A percentile compares a stretch with the other conserved stretches of the same genome.
Evolutionary conservation across 108 stramenopile genomes (phyloP).

Genomic region (Pseudonitzschia delicatissima): DNA sequence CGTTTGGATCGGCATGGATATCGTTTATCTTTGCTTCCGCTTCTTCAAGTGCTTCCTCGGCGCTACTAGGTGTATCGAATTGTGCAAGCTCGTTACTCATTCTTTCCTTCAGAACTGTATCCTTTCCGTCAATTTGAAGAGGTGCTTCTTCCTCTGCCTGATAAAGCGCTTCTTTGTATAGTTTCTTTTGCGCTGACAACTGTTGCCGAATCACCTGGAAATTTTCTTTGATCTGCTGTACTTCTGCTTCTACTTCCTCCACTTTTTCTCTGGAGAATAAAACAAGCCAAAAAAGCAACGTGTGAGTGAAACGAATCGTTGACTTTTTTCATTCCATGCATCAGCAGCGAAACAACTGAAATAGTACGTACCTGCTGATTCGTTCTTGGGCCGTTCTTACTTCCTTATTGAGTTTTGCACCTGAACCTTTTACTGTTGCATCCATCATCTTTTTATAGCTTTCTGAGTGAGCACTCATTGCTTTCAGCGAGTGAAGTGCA

Average conservation of each 20-base stretch:
- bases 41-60: slow-evolving; percentile 63
- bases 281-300: not conserved
- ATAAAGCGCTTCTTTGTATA: slow-evolving; percentile 5
- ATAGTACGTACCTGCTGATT: slow-evolving; percentile 44
- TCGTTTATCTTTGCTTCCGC: slow-evolving; percentile 47
- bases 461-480: slow-evolving; percentile 46
- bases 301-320: not conserved
- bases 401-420: slow-evolving; percentile 54
- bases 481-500: slow-evolving; percentile 32
- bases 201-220: not conserved
- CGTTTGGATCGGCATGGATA: slow-evolving; percentile 64
- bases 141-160: slow-evolving; percentile 36
- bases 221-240: not conserved
- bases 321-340: too few species aligned
- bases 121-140: slow-evolving; percentile 40
- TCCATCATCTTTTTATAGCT: slow-evolving; percentile 52
- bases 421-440: slow-evolving; percentile 35
- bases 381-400: slow-evolving; percentile 37
- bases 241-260: slow-evolving; percentile 9
- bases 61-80: slow-evolving; percentile 34
- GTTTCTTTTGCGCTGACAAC: slow-evolving; percentile 4
- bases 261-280: slow-evolving; percentile 11
- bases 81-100: slow-evolving; percentile 19
- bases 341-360: too few species aligned
- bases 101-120: slow-evolving; percentile 29